Evolutionary conservation across 208 protist genomes (phyloP).

Genomic region (Leishmania major): DNA sequence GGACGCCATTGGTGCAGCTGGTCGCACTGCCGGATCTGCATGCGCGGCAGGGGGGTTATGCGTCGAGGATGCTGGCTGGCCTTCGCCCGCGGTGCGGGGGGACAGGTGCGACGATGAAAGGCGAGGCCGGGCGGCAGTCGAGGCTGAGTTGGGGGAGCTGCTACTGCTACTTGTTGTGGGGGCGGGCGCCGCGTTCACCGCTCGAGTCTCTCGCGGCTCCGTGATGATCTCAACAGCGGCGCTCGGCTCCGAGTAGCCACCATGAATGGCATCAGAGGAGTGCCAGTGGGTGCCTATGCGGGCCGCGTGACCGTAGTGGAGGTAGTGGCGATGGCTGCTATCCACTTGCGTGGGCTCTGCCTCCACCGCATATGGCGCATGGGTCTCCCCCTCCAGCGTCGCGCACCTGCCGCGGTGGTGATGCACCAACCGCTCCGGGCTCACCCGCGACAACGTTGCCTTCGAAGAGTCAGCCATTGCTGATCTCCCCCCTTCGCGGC

Average conservation of each 20-base stretch:
- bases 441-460: not conserved
- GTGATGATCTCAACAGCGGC: not conserved
- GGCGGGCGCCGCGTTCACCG: not conserved
- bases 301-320: not conserved
- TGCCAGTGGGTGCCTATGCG: not conserved
- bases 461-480: not conserved
- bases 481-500: not conserved
- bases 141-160: not conserved
- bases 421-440: not conserved
- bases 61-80: not conserved
- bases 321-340: not conserved
- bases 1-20: not conserved
- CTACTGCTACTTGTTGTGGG: not conserved
- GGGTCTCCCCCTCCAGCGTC: constrained; percentile 4
- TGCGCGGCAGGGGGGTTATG: not conserved
- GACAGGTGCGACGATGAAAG: constrained; percentile 1
- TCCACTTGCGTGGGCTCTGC: not conserved
- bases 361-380: constrained; percentile 26
- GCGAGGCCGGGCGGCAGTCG: not conserved
- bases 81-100: not conserved
- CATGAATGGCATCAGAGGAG: not conserved
- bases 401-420: not conserved
- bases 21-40: constrained; percentile 5
- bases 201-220: not conserved
- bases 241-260: not conserved